Evolutionary conservation across 306 rosid species (phyloP), one percentile per base, ranked within the genome.

Genomic region (Rubus idaeus): DNA sequence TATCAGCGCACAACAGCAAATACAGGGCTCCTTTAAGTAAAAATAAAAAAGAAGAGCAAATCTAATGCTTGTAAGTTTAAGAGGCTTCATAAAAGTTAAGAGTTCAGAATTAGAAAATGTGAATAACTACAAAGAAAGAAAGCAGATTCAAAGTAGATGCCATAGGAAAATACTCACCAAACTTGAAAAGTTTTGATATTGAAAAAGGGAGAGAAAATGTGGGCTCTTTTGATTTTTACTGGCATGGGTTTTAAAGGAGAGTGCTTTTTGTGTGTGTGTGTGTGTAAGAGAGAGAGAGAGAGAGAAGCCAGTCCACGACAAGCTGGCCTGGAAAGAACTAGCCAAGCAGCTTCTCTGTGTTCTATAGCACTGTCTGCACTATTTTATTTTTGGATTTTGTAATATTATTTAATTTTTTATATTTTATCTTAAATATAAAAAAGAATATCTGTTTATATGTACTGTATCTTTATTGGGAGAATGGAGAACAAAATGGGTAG

Each of bases 301-400:
- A 16, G 30, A 47, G 40, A 14, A 60, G 79, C 56, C 85, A 77
- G 79, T 72, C 79, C 71, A 78, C 37, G 78, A 68, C 86, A 73
- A 84, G 84, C 90, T 87, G 86, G 71, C 71, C 30, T 68, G 75
- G 20, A 71, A 74, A 58, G 60, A 55, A 70, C 72, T 39, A 40
- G 52, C 79, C 72, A 63, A 66, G 30, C 74, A 20, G 23, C 63
- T 77, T 61, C 73, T 42, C 61, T 49, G 5, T 1, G 74, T 12
- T 52, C 10, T 35, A n/a, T 62, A 12, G n/a, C 30, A 12, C 17
- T 9, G 40, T 35, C 30, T 10, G 8, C 18, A 64, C 21, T 64
- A 63, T 63, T 37, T 14, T 35, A 37, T 63, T 35, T 30, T 63
- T 37, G 66, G 66, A 30, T 5, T 60, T 30, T 63, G 45, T 35